Evolutionary conservation across 192 early-diverging fungal genomes (phyloP).

Genomic region (Chytriomyces sp.): DNA sequence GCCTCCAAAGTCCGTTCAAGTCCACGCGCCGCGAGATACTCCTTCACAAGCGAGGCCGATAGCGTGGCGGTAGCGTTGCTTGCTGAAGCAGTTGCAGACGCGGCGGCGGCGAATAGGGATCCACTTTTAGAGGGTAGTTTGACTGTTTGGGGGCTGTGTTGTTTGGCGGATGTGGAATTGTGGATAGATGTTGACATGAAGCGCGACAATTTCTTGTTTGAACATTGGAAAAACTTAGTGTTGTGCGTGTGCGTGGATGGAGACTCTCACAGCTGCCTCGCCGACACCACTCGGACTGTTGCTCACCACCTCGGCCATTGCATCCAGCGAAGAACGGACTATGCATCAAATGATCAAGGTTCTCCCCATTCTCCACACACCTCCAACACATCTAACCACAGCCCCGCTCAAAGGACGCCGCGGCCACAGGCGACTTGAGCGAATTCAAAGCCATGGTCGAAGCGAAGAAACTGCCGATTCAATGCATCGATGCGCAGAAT

Average conservation of each 20-base stretch:
- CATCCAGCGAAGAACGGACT: slow-evolving; percentile 12
- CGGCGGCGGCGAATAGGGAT: neutral
- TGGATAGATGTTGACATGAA: too few relatives aligned
- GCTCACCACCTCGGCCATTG: neutral
- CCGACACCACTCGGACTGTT: neutral
- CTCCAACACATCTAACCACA: neutral
- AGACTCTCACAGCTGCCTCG: neutral
- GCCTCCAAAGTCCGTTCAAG: slow-evolving; percentile 39
- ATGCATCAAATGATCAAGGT: slow-evolving; percentile 25
- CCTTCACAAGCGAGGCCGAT: slow-evolving; percentile 30
- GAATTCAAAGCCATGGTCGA: slow-evolving; percentile 37
- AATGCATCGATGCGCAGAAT: slow-evolving; percentile 50
- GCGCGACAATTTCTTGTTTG: too few relatives aligned
- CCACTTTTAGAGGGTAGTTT: too few relatives aligned
- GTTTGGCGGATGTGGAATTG: too few relatives aligned
- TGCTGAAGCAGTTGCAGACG: neutral
- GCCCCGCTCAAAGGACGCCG: slow-evolving; percentile 41
- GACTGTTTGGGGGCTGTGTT: too few relatives aligned
- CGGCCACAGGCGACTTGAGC: slow-evolving; percentile 47
- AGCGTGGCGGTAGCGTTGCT: slow-evolving; percentile 10
- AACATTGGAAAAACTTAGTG: too few relatives aligned
- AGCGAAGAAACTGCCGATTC: slow-evolving; percentile 42
- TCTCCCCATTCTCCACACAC: neutral
- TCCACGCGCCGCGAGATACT: slow-evolving; percentile 38
- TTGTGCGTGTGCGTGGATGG: too few relatives aligned